These are phyloP conservation scores for Ogataea methanolica DNA, from an alignment of 805 yeast genomes.

Conservation along the genomic window DNA sequence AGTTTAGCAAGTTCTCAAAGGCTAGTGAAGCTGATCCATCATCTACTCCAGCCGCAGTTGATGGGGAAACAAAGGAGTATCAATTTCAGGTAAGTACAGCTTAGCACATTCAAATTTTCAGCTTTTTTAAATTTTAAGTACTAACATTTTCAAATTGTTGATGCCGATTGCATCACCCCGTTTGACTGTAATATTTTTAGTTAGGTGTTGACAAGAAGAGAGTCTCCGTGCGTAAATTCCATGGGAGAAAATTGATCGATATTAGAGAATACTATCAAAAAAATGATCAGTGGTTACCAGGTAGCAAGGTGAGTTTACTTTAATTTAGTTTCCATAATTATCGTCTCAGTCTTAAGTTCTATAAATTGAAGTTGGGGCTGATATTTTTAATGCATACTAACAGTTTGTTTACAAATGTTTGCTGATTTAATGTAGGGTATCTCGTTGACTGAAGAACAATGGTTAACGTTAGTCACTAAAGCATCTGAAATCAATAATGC, in stretches of 20 bases:
- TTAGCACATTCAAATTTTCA: background rate
- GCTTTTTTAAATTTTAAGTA: constrained; percentile 1
- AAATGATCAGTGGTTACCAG: constrained; percentile 63
- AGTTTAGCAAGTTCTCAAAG: constrained; percentile 3
- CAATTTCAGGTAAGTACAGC: constrained; percentile 17
- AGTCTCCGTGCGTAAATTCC: constrained; percentile 69
- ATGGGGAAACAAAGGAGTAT: constrained; percentile 4
- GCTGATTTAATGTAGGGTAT: constrained; percentile 38
- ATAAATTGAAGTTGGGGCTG: no score
- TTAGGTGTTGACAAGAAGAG: constrained; percentile 49
- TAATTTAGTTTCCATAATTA: background rate
- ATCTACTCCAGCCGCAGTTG: background rate
- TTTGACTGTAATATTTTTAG: constrained; percentile 3
- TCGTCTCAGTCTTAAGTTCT: no score
- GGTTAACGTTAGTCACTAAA: constrained; percentile 44
- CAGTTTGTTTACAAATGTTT: background rate
- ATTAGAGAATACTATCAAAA: constrained; percentile 77
- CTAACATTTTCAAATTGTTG: background rate
- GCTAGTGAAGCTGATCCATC: background rate
- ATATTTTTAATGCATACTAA: constrained; percentile 2
- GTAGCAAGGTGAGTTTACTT: constrained; percentile 52
- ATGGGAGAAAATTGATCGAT: constrained; percentile 64
- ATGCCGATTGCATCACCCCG: background rate
- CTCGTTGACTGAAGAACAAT: constrained; percentile 51
- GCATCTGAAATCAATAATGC: constrained; percentile 49